Base-by-base conservation (phyloP, 768 basidiomycete species). In the Amanita subjunquillea region DNA sequence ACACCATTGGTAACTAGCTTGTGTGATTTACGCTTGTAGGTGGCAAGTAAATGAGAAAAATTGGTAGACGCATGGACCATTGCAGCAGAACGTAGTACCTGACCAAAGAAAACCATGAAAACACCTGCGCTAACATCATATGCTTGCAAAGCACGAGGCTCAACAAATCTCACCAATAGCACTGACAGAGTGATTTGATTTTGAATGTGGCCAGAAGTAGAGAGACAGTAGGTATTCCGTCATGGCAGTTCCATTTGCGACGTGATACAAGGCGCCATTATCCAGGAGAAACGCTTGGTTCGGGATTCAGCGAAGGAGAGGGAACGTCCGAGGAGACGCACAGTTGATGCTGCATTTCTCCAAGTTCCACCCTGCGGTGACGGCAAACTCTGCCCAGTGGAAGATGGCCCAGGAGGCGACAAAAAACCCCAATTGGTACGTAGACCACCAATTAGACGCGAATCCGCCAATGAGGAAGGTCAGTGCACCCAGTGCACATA, bases 41-140 rank as follows among this genome's bases (percentile, higher is more conserved):
- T 80, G 2, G 87, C 89, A 48, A 99, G 80, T 0, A 82, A 63
- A 73, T 99, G 96, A 7, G 92, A 93, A 70, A 99, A 99, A 62
- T 89, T 96, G 50, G 82, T 83, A 13, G 87, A 80, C 2, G 96
- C 96, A 57, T 94, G 91, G 49, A 96, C 86, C 96, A 99, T 99
- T n/a, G 96, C 94, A 20, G 76, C 60, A 6, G 93, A 93, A 45
- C 96, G 80, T 56, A 97, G 63, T 3, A 69, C 57, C 68, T 99
- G 96, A 5, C 91, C 91, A 20, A 74, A 51, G 15, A 87, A 20
- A 9, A 86, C 80, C 56, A 90, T 43, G 1, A 69, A 42, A 38
- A 91, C 67, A 22, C 91, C 94, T 93, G 55, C 5, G 51, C 23
- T 12, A 9, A 20, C 29, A 25, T 43, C 29, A 15, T 20, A 30